Evolutionary conservation across 768 basidiomycete species (phyloP), one percentile per base, ranked within the genome.

Genomic region (Fibroporia radiculosa): DNA sequence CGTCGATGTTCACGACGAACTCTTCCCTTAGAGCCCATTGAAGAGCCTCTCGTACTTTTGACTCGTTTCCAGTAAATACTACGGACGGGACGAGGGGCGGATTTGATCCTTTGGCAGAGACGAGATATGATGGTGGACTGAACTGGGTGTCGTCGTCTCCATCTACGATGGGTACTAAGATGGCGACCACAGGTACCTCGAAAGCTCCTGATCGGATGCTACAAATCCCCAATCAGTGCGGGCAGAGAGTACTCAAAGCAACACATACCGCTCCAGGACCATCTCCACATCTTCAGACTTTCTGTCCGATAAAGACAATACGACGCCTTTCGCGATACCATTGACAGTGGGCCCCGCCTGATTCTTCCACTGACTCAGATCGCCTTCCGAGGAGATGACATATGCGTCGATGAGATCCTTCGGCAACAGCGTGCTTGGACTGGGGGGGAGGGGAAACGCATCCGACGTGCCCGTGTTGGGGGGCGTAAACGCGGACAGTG

Each of bases 401-500:
- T 82, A 74, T 6, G 82, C 76, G 59, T 92, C 89, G 54, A 86
- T 68, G 47, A 91, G 68, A 18, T 62, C 62, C 7, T 65, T 64
- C 0, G 89, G 89, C 54, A 79, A 71, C 41, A 85, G 68, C 13
- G 76, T 67, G 54, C 72, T 80, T 2, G 88, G 84, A 47, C 80
- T 83, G 18, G 80, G 77, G 6, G 81, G 76, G 8, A 84, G 51
- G 1, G 80, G 83, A 57, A 87, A 88, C 1, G 66, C 66, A 35
- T 87, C 85, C 16, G 72, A 73, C 0, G 77, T 74, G 42, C 80
- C 79, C 3, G 81, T 70, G 62, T 74, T 83, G 20, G 84, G 82
- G 0, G 84, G 78, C 22, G 71, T 75, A 61, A 91, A 91, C 0
- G 79, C 88, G 10, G 86, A 87, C 20, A 80, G 60, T 0, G 87